These are phyloP conservation scores for Blastobotrys petasosporus DNA, from an alignment of 1,139 yeast species.

Conservation along the genomic window DNA sequence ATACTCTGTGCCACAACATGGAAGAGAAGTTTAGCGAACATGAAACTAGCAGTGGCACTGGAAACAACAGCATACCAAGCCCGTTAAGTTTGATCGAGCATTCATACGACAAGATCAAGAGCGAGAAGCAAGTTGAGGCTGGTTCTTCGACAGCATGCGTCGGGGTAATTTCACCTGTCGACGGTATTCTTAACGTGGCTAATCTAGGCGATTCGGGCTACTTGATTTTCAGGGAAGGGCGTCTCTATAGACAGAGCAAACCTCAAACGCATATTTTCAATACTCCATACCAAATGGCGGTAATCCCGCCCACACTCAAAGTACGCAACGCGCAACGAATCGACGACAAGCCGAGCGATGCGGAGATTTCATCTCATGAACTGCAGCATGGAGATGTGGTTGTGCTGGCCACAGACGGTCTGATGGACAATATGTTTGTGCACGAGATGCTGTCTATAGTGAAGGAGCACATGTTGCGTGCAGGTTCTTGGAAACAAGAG, in stretches of 20 bases:
- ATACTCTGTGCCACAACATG: conserved; percentile 34
- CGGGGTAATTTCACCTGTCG: conserved; percentile 57
- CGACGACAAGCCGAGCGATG: conserved; percentile 44
- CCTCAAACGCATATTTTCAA: conserved; percentile 86
- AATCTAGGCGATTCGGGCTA: conserved; percentile 96
- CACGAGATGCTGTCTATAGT: conserved; percentile 58
- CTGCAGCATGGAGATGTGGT: conserved; percentile 61
- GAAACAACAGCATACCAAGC: neutral
- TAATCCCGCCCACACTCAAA: conserved; percentile 59
- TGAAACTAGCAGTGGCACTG: conserved; percentile 2
- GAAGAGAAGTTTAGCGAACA: conserved; percentile 16
- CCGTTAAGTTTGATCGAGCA: conserved; percentile 33
- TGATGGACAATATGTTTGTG: conserved; percentile 75
- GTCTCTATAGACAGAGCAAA: conserved; percentile 58
- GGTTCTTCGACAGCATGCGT: conserved; percentile 97
- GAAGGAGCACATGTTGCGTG: conserved; percentile 26
- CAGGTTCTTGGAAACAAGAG: conserved; percentile 15
- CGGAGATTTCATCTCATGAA: conserved; percentile 36
- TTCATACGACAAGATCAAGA: conserved; percentile 51
- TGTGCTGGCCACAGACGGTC: conserved; percentile 89
- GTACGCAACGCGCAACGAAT: conserved; percentile 39
- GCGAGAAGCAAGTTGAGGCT: conserved; percentile 61
- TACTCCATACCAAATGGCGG: conserved; percentile 85
- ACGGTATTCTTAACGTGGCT: conserved; percentile 55
- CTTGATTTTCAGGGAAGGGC: conserved; percentile 67